Percentiles rank a stretch among this genome's conserved stretches.
phyloP scores from a whole-genome alignment of 2,329 filamentous ascomycete genomes.

The Torrubiella hemipterigena region DNA sequence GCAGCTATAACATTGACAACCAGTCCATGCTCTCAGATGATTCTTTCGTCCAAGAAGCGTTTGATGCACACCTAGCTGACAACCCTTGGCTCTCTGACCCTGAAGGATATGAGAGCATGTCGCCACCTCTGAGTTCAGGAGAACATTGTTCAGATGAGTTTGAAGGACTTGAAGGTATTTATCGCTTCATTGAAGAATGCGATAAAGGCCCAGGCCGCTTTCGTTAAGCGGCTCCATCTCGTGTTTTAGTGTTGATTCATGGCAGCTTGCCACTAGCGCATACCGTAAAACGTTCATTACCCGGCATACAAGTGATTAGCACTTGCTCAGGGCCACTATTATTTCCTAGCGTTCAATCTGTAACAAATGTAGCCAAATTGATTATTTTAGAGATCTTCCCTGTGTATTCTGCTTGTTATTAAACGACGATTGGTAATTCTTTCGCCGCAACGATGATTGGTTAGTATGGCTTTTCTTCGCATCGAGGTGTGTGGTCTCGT shows the following conservation, averaged over 20 bases:
- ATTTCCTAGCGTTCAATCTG: too few relatives aligned
- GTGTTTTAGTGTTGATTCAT: constrained; percentile 1
- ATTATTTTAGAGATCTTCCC: too few relatives aligned
- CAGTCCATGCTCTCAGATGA: constrained; percentile 21
- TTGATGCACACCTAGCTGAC: constrained; percentile 28
- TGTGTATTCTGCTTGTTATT: constrained; percentile 8
- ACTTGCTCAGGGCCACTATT: too few relatives aligned
- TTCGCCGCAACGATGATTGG: too few relatives aligned
- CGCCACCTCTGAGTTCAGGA: constrained; percentile 31
- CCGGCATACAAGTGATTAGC: too few relatives aligned
- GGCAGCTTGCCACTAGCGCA: not conserved
- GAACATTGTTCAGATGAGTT: constrained; percentile 34
- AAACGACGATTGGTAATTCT: too few relatives aligned
- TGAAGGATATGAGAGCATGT: constrained; percentile 38
- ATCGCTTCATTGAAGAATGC: constrained; percentile 46
- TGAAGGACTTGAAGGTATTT: constrained; percentile 45
- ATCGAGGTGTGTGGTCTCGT: constrained; percentile 15
- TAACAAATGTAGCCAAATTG: too few relatives aligned
- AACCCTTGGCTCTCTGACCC: constrained; percentile 37
- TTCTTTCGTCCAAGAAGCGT: constrained; percentile 24
- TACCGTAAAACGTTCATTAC: too few relatives aligned
- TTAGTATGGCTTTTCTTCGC: too few relatives aligned
- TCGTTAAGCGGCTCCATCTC: constrained; percentile 10
- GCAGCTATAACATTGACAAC: constrained; percentile 28
- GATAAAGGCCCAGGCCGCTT: constrained; percentile 28